Percentiles rank a stretch among this genome's conserved stretches.
These are phyloP conservation scores for Musa itinerans DNA, from an alignment of 176 grass and related monocot species.

Conservation along the genomic window DNA sequence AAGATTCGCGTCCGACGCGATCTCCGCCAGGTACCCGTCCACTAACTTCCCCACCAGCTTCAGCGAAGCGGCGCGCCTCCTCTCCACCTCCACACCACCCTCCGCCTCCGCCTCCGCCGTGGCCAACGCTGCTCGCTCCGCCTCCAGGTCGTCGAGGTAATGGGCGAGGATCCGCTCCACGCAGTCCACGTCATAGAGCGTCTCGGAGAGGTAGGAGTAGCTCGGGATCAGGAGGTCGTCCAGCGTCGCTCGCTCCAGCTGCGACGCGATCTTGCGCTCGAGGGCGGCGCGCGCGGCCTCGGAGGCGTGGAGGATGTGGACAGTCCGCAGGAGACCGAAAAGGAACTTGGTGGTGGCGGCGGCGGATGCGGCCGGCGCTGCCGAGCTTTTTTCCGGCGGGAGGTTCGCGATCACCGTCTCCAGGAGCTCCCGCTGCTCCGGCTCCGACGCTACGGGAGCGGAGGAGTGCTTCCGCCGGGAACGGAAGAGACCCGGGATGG, in stretches of 20 bases:
- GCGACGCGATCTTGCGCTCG: constrained; percentile 61
- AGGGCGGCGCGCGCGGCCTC: constrained; percentile 32
- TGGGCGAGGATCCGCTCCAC: constrained; percentile 58
- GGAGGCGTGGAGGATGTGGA: constrained; percentile 54
- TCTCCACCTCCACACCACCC: not conserved
- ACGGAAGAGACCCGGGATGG: constrained; percentile 73
- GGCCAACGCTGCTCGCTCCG: constrained; percentile 1
- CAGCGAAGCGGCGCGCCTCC: constrained; percentile 22
- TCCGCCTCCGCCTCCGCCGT: constrained; percentile 21
- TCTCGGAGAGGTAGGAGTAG: constrained; percentile 60
- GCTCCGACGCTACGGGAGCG: constrained; percentile 49
- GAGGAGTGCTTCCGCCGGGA: constrained; percentile 50
- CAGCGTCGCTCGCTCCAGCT: constrained; percentile 52
- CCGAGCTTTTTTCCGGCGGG: constrained; percentile 31
- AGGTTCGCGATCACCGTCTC: constrained; percentile 69
- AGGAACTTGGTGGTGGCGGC: constrained; percentile 57
- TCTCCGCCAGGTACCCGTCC: constrained; percentile 79
- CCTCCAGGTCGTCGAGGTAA: constrained; percentile 33
- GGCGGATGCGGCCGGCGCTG: constrained; percentile 29
- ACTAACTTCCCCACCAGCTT: constrained; percentile 71
- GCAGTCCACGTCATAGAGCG: constrained; percentile 82
- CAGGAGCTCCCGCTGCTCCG: constrained; percentile 67
- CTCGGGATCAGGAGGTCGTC: constrained; percentile 78
- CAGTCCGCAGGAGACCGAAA: constrained; percentile 61
- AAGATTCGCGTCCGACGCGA: constrained; percentile 68